These are phyloP conservation scores for Cadophora sp. DNA, from an alignment of 2,329 filamentous ascomycete species.

Conservation along the genomic window DNA sequence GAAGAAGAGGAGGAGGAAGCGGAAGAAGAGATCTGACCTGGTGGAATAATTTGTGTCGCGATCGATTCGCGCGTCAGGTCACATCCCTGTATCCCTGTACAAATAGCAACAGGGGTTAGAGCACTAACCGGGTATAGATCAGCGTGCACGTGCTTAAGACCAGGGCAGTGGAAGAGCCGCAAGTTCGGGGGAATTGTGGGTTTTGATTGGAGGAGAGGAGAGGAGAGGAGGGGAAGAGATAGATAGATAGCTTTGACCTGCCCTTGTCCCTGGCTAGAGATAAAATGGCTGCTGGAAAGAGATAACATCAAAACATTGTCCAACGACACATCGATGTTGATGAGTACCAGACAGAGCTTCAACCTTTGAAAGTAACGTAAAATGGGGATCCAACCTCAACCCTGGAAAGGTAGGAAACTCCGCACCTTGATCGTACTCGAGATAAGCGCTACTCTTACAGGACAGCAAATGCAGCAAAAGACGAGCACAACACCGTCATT, in stretches of 20 bases:
- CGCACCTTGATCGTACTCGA: no score
- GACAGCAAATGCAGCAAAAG: no score
- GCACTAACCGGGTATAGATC: slow-evolving; percentile 7
- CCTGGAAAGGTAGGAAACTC: no score
- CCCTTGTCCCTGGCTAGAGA: neutral
- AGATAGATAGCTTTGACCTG: no score
- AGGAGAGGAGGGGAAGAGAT: no score
- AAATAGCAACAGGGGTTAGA: neutral
- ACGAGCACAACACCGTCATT: no score
- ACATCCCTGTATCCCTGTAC: slow-evolving; percentile 6
- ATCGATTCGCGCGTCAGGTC: slow-evolving; percentile 5
- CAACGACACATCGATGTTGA: neutral
- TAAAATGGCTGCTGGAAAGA: neutral
- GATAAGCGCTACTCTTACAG: no score
- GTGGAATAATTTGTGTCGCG: slow-evolving; percentile 11
- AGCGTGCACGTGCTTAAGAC: slow-evolving; percentile 3
- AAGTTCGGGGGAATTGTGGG: neutral
- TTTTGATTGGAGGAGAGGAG: slow-evolving; percentile 2
- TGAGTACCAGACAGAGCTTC: neutral
- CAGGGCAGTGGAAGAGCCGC: neutral
- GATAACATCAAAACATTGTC: neutral
- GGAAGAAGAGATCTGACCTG: neutral
- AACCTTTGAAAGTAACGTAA: neutral
- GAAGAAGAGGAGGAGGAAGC: slow-evolving; percentile 2
- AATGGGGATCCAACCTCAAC: no score